Evolutionary conservation across 140 eudicot genomes (phyloP), one percentile per base, ranked within the genome.

Genomic region (Senecio squalidus): DNA sequence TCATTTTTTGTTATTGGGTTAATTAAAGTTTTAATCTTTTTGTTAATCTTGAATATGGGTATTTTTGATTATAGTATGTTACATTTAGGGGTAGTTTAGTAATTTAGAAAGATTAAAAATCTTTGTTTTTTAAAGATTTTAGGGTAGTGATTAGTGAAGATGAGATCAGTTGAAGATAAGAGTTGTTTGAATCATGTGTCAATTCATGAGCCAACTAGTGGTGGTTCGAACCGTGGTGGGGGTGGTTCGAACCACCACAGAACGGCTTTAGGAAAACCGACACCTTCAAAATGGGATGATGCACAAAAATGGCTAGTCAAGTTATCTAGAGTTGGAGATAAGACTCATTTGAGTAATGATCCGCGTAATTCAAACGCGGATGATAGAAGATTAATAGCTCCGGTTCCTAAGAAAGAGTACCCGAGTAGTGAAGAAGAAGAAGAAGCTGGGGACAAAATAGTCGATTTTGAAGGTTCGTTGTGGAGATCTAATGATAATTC

Each of bases 261-360:
- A 20, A 77, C 82, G 36, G 80, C 83, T 6, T 58, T 84, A 29
- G 94, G 94, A 3, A 84, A 84, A 73, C 89, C 89, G 23, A 81
- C 94, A 24, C 89, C 89, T 0, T 84, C 88, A 11, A 84, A 84
- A 62, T 84, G 88, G 94, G 94, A 84, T 38, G 94, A 84, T 54
- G 94, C 94, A 33, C 94, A 84, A 31, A 84, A 84, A 52, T 84
- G 94, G 94, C 52, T 84, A 16, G 88, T 80, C 15, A 84, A 77
- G 55, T 65, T 84, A 25, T 84, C 94, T 6, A 75, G 82, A 52
- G 83, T 80, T 41, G 89, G 86, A 10, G 86, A 81, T 6, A 84
- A 67, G 47, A 55, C 52, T 43, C 85, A 74, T 15, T 64, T 80
- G 16, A 85, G 76, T 34, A 68, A 68, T 54, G 74, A 75, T 54